Evolutionary conservation across 208 protist genomes (phyloP).

Genomic region (Crithidia fasciculata): DNA sequence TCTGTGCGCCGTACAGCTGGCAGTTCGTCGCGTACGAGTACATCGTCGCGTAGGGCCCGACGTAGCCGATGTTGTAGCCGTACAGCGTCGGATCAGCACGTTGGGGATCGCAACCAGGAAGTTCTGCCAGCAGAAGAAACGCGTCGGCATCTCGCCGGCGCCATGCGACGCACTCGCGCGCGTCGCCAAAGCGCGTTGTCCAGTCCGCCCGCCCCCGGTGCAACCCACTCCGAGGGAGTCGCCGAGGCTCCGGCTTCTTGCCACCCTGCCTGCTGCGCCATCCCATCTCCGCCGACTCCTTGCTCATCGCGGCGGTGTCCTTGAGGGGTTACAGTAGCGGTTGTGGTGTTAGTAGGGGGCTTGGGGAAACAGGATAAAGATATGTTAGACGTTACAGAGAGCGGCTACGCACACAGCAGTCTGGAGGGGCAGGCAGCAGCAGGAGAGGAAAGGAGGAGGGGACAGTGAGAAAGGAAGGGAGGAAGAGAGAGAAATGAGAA

Average conservation of each 20-base stretch:
- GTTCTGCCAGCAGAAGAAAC: too few species aligned
- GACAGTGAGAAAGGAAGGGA: too few species aligned
- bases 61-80: conserved; percentile 56
- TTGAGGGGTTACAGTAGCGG: too few species aligned
- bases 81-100: conserved; percentile 13
- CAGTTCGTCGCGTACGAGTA: conserved; percentile 52
- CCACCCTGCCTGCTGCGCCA: not conserved
- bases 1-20: conserved; percentile 38
- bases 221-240: not conserved
- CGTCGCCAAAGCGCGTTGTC: not conserved
- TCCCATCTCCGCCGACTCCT: not conserved
- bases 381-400: too few species aligned
- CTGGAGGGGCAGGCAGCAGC: too few species aligned
- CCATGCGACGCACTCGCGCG: not conserved
- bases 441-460: too few species aligned
- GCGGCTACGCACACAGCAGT: too few species aligned
- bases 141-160: too few species aligned
- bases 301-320: not conserved
- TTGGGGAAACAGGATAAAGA: too few species aligned
- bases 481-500: too few species aligned
- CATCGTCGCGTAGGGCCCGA: conserved; percentile 46
- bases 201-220: not conserved
- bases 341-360: too few species aligned
- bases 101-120: too few species aligned
- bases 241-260: not conserved